Conservation (phyloP, 805 yeast species). For the Saturnispora halmiae region DNA sequence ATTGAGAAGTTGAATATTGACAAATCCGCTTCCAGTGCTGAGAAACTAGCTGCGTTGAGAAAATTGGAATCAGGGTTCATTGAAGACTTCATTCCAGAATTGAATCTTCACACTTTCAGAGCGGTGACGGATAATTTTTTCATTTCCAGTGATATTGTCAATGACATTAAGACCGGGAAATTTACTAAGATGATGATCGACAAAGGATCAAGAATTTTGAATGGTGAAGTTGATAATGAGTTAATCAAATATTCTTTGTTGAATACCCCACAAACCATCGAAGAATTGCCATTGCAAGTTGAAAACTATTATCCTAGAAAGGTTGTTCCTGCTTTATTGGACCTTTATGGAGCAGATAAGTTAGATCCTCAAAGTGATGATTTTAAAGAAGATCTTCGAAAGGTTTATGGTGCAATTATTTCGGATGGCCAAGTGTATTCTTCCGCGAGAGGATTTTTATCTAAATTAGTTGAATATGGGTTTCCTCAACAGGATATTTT, state of each 20-base stretch:
- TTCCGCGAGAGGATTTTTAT: slow-evolving; percentile 30
- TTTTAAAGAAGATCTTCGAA: slow-evolving; percentile 14
- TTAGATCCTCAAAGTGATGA: slow-evolving; percentile 13
- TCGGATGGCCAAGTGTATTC: slow-evolving; percentile 34
- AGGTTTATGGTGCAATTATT: slow-evolving; percentile 29
- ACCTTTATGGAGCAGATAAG: slow-evolving; percentile 13
- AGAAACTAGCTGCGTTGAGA: slow-evolving; percentile 12
- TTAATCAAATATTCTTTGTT: slow-evolving; percentile 11
- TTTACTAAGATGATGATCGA: slow-evolving; percentile 9
- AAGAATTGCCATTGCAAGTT: slow-evolving; percentile 26
- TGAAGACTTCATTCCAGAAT: slow-evolving; percentile 17
- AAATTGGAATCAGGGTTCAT: slow-evolving; percentile 13
- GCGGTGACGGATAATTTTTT: slow-evolving; percentile 34
- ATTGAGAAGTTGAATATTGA: slow-evolving; percentile 20
- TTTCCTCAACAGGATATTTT: slow-evolving; percentile 23
- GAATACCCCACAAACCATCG: slow-evolving; percentile 21
- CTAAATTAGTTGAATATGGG: slow-evolving; percentile 22
- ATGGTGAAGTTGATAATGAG: slow-evolving; percentile 15
- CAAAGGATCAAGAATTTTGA: slow-evolving; percentile 9
- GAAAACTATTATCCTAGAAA: slow-evolving; percentile 31
- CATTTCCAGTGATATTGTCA: slow-evolving; percentile 25
- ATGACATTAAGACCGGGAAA: slow-evolving; percentile 27
- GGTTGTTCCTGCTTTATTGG: slow-evolving; percentile 20
- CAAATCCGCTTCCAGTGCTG: slow-evolving; percentile 9
- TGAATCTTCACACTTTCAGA: slow-evolving; percentile 25